A percentile compares a stretch with the other conserved stretches of the same genome.
Evolutionary conservation across 306 rosid genomes (phyloP).

Genomic region (Cicer yamashitae): DNA sequence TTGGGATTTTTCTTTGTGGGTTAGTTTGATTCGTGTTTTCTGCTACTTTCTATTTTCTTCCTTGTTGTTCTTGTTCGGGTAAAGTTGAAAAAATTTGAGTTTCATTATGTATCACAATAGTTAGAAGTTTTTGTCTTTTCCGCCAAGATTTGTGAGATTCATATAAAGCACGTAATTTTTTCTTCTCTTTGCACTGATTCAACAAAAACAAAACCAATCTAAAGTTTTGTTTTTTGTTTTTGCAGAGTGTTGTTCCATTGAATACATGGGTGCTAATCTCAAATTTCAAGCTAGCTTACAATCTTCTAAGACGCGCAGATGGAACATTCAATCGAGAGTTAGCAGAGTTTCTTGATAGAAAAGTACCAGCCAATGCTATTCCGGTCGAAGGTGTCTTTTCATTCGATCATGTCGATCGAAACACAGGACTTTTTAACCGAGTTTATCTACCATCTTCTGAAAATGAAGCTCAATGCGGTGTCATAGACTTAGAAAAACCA

Average conservation of each 20-base stretch:
- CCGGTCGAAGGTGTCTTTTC: slow-evolving; percentile 87
- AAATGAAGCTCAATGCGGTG: slow-evolving; percentile 56
- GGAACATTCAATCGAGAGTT: slow-evolving; percentile 85
- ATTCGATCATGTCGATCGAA: slow-evolving; percentile 71
- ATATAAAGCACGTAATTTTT: background rate
- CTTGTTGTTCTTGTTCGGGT: slow-evolving; percentile 49
- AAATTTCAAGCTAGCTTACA: slow-evolving; percentile 91
- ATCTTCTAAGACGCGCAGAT: slow-evolving; percentile 81
- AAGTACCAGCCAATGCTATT: slow-evolving; percentile 66
- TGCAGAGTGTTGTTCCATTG: slow-evolving; percentile 83
- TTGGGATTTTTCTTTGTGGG: background rate
- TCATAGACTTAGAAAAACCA: slow-evolving; percentile 64
- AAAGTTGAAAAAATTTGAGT: slow-evolving; percentile 31
- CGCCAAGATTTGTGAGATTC: slow-evolving; percentile 25
- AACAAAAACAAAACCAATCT: slow-evolving; percentile 3
- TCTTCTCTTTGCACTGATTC: slow-evolving; percentile 5
- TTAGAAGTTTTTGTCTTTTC: slow-evolving; percentile 12
- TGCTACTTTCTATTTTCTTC: slow-evolving; percentile 31
- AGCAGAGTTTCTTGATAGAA: slow-evolving; percentile 85
- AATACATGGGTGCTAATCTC: slow-evolving; percentile 92
- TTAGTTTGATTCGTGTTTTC: slow-evolving; percentile 8
- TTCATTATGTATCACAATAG: slow-evolving; percentile 30
- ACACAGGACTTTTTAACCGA: slow-evolving; percentile 68
- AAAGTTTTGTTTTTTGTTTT: background rate
- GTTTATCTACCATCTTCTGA: slow-evolving; percentile 60